Evolutionary conservation across 352 stramenopile genomes (phyloP), one percentile per base, ranked within the genome.

Genomic region (Achlya hypogyna): DNA sequence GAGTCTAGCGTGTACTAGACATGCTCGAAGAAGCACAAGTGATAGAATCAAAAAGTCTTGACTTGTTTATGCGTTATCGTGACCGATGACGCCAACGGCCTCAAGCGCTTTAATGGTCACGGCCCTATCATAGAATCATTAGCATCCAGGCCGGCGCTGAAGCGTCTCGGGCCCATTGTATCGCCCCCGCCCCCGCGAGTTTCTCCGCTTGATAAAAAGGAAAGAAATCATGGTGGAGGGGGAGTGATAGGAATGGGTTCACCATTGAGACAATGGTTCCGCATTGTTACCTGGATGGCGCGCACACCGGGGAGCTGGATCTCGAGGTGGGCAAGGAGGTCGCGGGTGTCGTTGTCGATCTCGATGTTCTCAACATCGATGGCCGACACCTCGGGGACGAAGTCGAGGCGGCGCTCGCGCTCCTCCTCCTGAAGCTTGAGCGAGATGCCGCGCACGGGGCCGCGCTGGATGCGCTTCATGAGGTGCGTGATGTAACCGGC

Each of bases 341-440:
- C 96, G 77, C 97, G 93, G 62, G 97, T 99, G 82, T 99, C 97
- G 71, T 89, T 88, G 84, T 99, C 97, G 78, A 99, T 98, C 74
- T 97, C 86, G 75, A 99, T 96, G 76, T 78, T 88, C 63, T 96
- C 87, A 69, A 82, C 90, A 75, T 96, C 86, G 75, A 97, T 95
- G 75, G 88, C 90, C 78, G 88, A 97, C 38, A 99, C 96, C 75
- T 99, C 96, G 45, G 97, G 97, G 6, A 99, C 97, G 82, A 99
- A 99, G 89, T 99, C 97, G 86, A 99, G 93, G 75, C 97, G 91
- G 52, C 97, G 88, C 81, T 99, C 97, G 71, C 97, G 90, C 86
- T 99, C 97, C 83, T 99, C 97, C 82, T 99, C 97, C 86, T 99
- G 97, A 45, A 99, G 83, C 88, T 99, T 99, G 69, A 99, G 88